A percentile compares a stretch with the other conserved stretches of the same genome.
phyloP scores from a whole-genome alignment of 1,284 basidiomycete species.

The Boletellus dicymbophilus region DNA sequence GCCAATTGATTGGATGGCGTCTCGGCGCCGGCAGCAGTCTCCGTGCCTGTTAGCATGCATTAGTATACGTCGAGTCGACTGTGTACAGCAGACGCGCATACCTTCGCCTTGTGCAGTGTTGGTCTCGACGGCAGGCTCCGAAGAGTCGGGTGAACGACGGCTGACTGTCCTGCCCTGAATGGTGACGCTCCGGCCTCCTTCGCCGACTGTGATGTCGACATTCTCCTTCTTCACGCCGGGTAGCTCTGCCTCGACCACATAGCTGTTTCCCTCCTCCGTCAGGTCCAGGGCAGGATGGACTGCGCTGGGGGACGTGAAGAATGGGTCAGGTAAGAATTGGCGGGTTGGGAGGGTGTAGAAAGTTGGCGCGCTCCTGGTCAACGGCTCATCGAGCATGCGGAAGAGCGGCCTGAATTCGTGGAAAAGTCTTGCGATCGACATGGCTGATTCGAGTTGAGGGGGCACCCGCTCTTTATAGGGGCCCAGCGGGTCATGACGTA shows the following conservation, averaged over 20 bases:
- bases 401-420: constrained; percentile 75
- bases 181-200: constrained; percentile 67
- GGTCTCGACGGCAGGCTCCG: constrained; percentile 18
- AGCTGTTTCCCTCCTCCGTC: constrained; percentile 63
- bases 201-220: constrained; percentile 67
- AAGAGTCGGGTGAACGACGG: constrained; percentile 28
- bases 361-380: constrained; percentile 43
- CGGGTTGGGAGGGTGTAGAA: constrained; percentile 35
- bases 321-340: constrained; percentile 51
- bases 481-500: constrained; percentile 17
- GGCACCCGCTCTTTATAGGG: constrained; percentile 16
- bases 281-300: constrained; percentile 63
- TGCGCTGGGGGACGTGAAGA: constrained; percentile 39
- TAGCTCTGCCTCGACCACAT: constrained; percentile 73
- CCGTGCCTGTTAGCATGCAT: constrained; percentile 12
- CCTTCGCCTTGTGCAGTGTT: constrained; percentile 17
- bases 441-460: constrained; percentile 24
- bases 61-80: background rate
- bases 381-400: constrained; percentile 69
- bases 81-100: background rate
- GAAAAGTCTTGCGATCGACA: constrained; percentile 70
- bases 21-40: constrained; percentile 34
- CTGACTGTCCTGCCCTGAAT: constrained; percentile 62
- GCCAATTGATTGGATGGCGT: constrained; percentile 49
- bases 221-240: constrained; percentile 81